Base-by-base conservation (phyloP, 345 rosid species). In the Citrus medica region DNA sequence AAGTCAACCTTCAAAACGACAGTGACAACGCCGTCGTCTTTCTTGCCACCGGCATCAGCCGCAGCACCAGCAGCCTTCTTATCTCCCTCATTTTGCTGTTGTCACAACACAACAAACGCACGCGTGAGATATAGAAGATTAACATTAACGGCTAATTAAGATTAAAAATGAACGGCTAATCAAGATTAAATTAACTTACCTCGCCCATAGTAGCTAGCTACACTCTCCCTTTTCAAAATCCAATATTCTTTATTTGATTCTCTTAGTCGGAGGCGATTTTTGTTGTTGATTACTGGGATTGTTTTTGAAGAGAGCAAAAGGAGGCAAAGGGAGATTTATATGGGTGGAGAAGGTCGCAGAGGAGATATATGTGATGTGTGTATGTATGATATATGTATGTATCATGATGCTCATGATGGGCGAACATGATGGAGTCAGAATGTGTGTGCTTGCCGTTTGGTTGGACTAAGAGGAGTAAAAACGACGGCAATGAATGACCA, bases 1-100 rank as follows among this genome's bases (percentile, higher is more conserved):
- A 96, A 82, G 70, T 92, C 93, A 75, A 82, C 77, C 86, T 90
- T 93, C 89, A 89, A 78, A 33, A 93, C 91, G 80, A 87, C 87
- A 66, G 87, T 80, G 64, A 51, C 60, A 3, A 48, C 78, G 33
- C 81, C 91, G 79, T 79, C 90, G 62, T 83, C 93, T 63, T 78
- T 80, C 76, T 88, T 84, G n/a, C 81, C 85, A 55, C 51, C 86
- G 69, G 78, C 87, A 8, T 78, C 91, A 58, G 82, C 84, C 9
- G 86, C 83, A 0, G 85, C 88, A 8, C 76, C 97, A 64, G 87
- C 89, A 38, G 51, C 51, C 51, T 67, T 79, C 58, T 88, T 90
- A 4, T 84, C 85, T 69, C 48, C 84, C 3, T 74, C 88, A 35
- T 86, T 83, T 81, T 84, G 73, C 82, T 84, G 84, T 76, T 80